These are phyloP conservation scores for Aspergillus asperescens DNA, from an alignment of 495 filamentous ascomycete species.

Conservation along the genomic window DNA sequence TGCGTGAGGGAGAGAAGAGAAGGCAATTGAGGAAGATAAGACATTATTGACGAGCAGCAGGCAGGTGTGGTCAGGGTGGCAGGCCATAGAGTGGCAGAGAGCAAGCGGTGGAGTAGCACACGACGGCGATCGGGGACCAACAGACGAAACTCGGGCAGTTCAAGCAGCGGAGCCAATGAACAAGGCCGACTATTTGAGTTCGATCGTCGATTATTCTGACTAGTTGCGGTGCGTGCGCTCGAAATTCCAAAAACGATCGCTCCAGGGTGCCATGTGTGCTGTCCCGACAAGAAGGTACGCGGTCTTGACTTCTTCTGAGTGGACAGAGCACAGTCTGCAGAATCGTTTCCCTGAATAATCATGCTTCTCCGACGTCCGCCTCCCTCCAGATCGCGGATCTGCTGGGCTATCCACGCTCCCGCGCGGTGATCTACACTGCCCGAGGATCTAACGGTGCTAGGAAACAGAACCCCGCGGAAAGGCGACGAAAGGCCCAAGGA, in stretches of 20 bases:
- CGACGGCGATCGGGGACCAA: not conserved
- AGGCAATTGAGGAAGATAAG: not conserved
- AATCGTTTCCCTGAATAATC: too few species aligned
- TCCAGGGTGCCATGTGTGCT: not conserved
- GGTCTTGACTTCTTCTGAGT: not conserved
- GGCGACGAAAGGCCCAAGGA: not conserved
- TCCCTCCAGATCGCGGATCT: not conserved
- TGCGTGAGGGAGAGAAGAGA: constrained; percentile 7
- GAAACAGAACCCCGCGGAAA: not conserved
- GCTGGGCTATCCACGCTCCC: not conserved
- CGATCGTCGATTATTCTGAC: not conserved
- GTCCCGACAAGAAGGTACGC: not conserved
- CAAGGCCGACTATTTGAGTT: not conserved
- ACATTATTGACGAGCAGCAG: not conserved
- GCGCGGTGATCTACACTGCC: too few species aligned
- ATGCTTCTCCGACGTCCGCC: too few species aligned
- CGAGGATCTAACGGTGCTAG: not conserved
- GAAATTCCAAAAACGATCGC: not conserved
- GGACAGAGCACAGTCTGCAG: not conserved
- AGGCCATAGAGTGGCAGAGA: not conserved
- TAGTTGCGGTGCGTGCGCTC: not conserved
- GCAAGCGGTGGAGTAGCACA: constrained; percentile 4
- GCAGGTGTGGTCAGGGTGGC: not conserved
- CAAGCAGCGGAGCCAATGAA: not conserved
- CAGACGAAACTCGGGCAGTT: not conserved